A percentile compares a stretch with the other conserved stretches of the same genome.
phyloP scores from a whole-genome alignment of 2,329 filamentous ascomycete genomes.

The Colletotrichum incanum region DNA sequence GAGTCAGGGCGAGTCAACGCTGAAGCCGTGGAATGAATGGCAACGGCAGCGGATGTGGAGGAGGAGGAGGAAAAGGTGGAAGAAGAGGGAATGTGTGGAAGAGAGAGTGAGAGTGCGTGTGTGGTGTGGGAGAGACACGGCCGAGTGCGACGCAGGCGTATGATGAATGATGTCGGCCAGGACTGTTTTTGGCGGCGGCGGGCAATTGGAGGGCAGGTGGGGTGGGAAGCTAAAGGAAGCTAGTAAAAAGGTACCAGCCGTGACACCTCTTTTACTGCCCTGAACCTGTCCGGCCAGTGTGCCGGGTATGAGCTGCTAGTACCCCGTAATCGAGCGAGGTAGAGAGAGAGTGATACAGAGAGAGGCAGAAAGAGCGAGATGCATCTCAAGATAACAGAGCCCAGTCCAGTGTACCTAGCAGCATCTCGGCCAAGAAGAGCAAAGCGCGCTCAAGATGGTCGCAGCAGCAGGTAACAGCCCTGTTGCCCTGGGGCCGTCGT shows the following conservation, averaged over 20 bases:
- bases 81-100: slow-evolving; percentile 5
- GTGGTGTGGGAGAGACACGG: slow-evolving; percentile 19
- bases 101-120: slow-evolving; percentile 17
- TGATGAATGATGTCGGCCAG: slow-evolving; percentile 38
- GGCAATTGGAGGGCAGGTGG: slow-evolving; percentile 24
- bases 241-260: slow-evolving; percentile 14
- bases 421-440: background rate
- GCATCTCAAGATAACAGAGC: background rate
- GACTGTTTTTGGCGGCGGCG: slow-evolving; percentile 29
- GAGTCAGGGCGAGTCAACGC: slow-evolving; percentile 27
- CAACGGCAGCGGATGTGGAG: slow-evolving; percentile 18
- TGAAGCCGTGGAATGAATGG: slow-evolving; percentile 39
- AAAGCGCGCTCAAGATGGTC: too few species aligned
- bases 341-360: background rate
- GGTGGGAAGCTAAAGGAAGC: background rate
- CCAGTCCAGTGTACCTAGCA: background rate
- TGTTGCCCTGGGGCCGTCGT: slow-evolving; percentile 15
- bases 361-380: background rate
- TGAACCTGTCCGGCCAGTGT: background rate
- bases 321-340: too few species aligned
- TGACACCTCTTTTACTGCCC: background rate
- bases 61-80: slow-evolving; percentile 21
- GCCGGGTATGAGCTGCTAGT: slow-evolving; percentile 10
- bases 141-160: slow-evolving; percentile 15
- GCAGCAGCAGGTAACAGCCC: slow-evolving; percentile 4